Percentiles rank a stretch among this genome's conserved stretches.
phyloP scores from a whole-genome alignment of 352 stramenopile genomes.

The Globisporangium carolinianum region DNA sequence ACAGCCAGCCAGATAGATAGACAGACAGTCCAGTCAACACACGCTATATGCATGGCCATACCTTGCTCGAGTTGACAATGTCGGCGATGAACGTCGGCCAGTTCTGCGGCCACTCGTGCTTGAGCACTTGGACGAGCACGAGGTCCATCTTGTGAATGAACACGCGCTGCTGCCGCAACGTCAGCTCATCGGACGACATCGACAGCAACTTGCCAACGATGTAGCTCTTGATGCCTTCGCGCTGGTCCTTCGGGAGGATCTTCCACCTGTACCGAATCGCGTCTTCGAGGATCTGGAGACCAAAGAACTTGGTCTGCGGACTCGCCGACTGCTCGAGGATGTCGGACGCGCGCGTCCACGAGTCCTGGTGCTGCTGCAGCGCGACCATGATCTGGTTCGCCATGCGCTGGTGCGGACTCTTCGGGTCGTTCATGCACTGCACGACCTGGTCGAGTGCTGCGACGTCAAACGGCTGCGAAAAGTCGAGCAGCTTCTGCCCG shows the following conservation, averaged over 20 bases:
- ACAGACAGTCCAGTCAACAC: neutral
- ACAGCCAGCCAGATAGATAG: no score
- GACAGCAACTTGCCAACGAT: conserved; percentile 95
- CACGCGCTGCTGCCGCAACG: conserved; percentile 85
- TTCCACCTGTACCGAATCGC: conserved; percentile 97
- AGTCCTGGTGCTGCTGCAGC: conserved; percentile 90
- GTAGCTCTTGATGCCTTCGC: conserved; percentile 98
- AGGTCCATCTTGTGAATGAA: conserved; percentile 96
- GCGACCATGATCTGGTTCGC: conserved; percentile 93
- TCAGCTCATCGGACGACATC: conserved; percentile 88
- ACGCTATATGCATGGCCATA: conserved; percentile 9
- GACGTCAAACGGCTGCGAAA: conserved; percentile 95
- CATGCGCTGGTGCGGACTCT: conserved; percentile 88
- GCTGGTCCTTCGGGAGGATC: conserved; percentile 94
- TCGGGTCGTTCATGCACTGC: conserved; percentile 93
- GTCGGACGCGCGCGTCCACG: conserved; percentile 90
- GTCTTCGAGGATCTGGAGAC: conserved; percentile 94
- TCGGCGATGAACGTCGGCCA: conserved; percentile 99
- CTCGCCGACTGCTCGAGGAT: conserved; percentile 94
- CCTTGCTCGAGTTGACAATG: conserved; percentile 90
- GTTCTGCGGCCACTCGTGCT: conserved; percentile 99
- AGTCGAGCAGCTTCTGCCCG: conserved; percentile 90
- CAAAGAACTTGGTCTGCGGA: conserved; percentile 90
- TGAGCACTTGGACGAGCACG: conserved; percentile 96
- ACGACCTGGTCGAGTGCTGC: conserved; percentile 95